These are phyloP conservation scores for Arthrobotrys musiformis DNA, from an alignment of 2,329 filamentous ascomycete species.

Conservation along the genomic window DNA sequence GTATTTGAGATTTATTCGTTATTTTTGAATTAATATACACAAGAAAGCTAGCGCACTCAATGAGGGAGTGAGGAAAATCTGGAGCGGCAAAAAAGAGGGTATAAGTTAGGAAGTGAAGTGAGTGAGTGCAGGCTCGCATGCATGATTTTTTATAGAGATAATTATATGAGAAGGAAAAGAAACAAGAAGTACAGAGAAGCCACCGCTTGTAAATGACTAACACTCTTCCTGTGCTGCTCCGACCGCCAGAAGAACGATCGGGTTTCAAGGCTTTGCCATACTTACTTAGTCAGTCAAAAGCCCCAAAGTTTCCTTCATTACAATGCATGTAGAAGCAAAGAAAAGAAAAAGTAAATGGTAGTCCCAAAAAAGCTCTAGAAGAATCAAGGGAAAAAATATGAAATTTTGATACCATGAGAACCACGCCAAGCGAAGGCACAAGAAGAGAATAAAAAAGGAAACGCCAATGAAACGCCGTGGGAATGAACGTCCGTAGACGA, in stretches of 20 bases:
- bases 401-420: slow-evolving; percentile 23
- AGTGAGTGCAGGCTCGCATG: background rate
- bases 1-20: background rate
- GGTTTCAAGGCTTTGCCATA: slow-evolving; percentile 2
- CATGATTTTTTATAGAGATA: background rate
- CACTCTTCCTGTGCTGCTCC: background rate
- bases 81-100: background rate
- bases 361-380: slow-evolving; percentile 23
- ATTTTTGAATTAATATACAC: slow-evolving; percentile 9
- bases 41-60: slow-evolving; percentile 13
- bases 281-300: slow-evolving; percentile 12
- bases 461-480: slow-evolving; percentile 48
- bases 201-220: slow-evolving; percentile 1
- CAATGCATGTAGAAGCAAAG: slow-evolving; percentile 13
- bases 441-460: background rate
- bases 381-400: slow-evolving; percentile 8
- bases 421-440: slow-evolving; percentile 24
- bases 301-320: slow-evolving; percentile 6
- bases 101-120: background rate
- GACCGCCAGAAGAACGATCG: background rate
- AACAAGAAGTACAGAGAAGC: background rate
- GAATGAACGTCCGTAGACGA: slow-evolving; percentile 43
- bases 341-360: slow-evolving; percentile 18
- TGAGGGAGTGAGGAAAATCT: background rate
- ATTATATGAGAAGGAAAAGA: background rate